A percentile compares a stretch with the other conserved stretches of the same genome.
Evolutionary conservation across 805 yeast genomes (phyloP).

Genomic region (Isabelozyma rhagii): DNA sequence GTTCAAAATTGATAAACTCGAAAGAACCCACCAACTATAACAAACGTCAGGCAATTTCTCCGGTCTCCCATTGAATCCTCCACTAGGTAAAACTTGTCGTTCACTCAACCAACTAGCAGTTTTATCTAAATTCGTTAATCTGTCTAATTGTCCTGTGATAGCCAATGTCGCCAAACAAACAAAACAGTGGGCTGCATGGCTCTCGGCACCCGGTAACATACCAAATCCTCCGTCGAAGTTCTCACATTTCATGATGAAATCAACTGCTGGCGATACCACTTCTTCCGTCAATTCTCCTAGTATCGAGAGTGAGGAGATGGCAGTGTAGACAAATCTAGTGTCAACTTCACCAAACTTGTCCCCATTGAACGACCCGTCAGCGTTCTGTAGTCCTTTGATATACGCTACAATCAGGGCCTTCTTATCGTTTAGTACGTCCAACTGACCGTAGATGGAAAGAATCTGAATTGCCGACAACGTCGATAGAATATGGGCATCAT

Average conservation of each 20-base stretch:
- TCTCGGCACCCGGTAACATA: conserved; percentile 88
- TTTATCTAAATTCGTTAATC: conserved; percentile 25
- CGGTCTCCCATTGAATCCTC: conserved; percentile 96
- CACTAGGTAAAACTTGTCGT: conserved; percentile 71
- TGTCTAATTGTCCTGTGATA: conserved; percentile 57
- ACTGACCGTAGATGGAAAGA: conserved; percentile 55
- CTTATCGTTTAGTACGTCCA: conserved; percentile 38
- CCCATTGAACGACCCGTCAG: conserved; percentile 80
- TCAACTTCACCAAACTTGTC: conserved; percentile 92
- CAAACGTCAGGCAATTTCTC: conserved; percentile 97
- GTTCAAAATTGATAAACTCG: conserved; percentile 65
- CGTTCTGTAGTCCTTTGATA: conserved; percentile 43
- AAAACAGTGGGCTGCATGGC: conserved; percentile 90
- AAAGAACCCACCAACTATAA: conserved; percentile 96
- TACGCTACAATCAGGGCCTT: conserved; percentile 26
- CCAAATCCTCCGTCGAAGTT: conserved; percentile 98
- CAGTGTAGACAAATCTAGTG: conserved; percentile 84
- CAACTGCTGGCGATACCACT: conserved; percentile 58
- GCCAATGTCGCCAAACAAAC: conserved; percentile 82
- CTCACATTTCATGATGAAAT: conserved; percentile 64
- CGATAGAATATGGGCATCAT: conserved; percentile 82
- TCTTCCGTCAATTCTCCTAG: conserved; percentile 59
- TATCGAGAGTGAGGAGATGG: conserved; percentile 68
- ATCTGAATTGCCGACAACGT: conserved; percentile 88
- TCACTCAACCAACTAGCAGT: conserved; percentile 88